Conservation (phyloP, 140 eudicot genomes). For the Flaveria floridana region DNA sequence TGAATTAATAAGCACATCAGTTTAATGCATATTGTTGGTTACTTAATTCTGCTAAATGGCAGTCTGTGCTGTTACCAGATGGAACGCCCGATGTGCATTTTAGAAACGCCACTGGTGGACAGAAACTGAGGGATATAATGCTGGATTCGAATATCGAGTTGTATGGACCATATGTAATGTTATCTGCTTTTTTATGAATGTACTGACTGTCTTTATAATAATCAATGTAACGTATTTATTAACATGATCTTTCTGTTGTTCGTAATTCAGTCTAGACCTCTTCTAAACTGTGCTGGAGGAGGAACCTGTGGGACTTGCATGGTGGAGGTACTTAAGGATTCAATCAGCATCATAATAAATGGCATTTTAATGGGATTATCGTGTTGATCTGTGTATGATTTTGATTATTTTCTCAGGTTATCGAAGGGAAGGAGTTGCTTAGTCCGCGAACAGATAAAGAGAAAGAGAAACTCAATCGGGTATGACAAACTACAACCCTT, state of each 20-base stretch:
- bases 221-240: not conserved
- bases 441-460: constrained; percentile 69
- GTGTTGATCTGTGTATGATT: not conserved
- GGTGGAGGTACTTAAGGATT: constrained; percentile 60
- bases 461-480: constrained; percentile 76
- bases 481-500: constrained; percentile 25
- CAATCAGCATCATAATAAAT: not conserved
- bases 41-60: constrained; percentile 9
- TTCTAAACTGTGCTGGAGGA: constrained; percentile 87
- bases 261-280: constrained; percentile 60
- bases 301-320: constrained; percentile 93
- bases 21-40: constrained; percentile 13
- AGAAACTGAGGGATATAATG: constrained; percentile 90
- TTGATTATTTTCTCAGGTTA: constrained; percentile 41
- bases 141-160: constrained; percentile 68
- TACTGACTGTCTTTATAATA: not conserved
- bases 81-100: constrained; percentile 89
- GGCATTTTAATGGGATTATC: not conserved
- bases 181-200: not conserved
- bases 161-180: constrained; percentile 92
- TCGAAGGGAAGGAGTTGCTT: constrained; percentile 73
- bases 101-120: constrained; percentile 74
- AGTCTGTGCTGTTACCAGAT: constrained; percentile 93
- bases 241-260: not conserved
- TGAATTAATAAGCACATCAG: not conserved